A percentile compares a stretch with the other conserved stretches of the same genome.
Conservation (phyloP, 352 stramenopile species). For the Globisporangium okanoganense region DNA sequence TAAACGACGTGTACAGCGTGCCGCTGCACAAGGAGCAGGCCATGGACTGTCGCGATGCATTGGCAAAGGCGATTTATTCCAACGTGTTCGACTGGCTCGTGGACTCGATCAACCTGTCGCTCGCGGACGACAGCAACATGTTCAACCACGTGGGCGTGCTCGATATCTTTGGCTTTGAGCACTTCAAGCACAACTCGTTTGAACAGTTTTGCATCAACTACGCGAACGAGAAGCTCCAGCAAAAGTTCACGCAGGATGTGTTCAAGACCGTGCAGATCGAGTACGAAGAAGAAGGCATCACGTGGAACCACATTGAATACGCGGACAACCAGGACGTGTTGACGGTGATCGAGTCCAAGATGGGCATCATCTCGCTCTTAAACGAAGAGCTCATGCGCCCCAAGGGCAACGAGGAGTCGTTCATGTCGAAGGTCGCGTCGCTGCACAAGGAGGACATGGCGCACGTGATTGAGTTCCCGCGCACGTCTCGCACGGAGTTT, state of each 20-base stretch:
- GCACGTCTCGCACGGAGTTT: slow-evolving; percentile 88
- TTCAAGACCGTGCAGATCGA: slow-evolving; percentile 94
- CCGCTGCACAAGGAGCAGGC: slow-evolving; percentile 58
- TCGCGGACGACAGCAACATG: slow-evolving; percentile 77
- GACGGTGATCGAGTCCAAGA: slow-evolving; percentile 80
- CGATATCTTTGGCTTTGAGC: slow-evolving; percentile 99
- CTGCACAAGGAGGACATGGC: slow-evolving; percentile 84
- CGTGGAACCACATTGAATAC: slow-evolving; percentile 90
- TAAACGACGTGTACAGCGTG: slow-evolving; percentile 50
- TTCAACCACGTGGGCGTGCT: slow-evolving; percentile 92
- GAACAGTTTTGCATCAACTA: slow-evolving; percentile 87
- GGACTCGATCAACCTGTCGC: slow-evolving; percentile 87
- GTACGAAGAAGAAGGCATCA: slow-evolving; percentile 94
- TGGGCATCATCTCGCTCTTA: slow-evolving; percentile 88
- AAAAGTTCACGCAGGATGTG: slow-evolving; percentile 88
- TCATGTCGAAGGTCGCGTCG: slow-evolving; percentile 82
- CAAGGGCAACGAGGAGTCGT: slow-evolving; percentile 82
- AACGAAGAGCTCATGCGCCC: slow-evolving; percentile 90
- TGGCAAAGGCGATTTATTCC: slow-evolving; percentile 93
- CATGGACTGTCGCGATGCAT: slow-evolving; percentile 83
- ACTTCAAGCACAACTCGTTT: slow-evolving; percentile 95
- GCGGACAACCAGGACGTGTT: slow-evolving; percentile 89
- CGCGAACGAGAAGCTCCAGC: slow-evolving; percentile 79
- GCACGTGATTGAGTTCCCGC: slow-evolving; percentile 80
- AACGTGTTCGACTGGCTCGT: slow-evolving; percentile 94